A percentile compares a stretch with the other conserved stretches of the same genome.
These are phyloP conservation scores for Pholiota adiposa DNA, from an alignment of 1,284 basidiomycete genomes.

Conservation along the genomic window DNA sequence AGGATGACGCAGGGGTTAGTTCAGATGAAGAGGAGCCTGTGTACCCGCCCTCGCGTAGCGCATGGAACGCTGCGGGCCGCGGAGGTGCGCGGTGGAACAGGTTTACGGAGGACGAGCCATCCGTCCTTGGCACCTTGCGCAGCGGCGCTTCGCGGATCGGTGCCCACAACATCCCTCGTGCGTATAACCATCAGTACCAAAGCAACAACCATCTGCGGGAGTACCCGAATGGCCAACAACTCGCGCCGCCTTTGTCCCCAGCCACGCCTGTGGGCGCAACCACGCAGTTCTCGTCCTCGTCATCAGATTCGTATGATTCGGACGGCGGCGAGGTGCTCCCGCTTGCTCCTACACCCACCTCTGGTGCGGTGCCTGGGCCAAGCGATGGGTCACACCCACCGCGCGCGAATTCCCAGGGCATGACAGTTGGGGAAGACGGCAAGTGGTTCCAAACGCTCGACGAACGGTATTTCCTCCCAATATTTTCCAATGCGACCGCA, in stretches of 20 bases:
- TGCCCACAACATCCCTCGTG: constrained; percentile 50
- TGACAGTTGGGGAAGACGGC: constrained; percentile 54
- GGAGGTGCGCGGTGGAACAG: constrained; percentile 43
- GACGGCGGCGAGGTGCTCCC: constrained; percentile 84
- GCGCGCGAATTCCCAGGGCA: constrained; percentile 16
- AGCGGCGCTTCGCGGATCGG: constrained; percentile 49
- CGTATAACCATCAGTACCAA: constrained; percentile 66
- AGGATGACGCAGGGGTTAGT: constrained; percentile 85
- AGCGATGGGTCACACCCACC: constrained; percentile 21
- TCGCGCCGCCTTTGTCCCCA: constrained; percentile 14
- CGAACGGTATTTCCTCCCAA: constrained; percentile 91
- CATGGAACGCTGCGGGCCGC: constrained; percentile 25
- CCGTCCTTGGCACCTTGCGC: constrained; percentile 36
- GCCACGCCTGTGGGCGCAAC: constrained; percentile 20
- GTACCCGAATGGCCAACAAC: neutral
- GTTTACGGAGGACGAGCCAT: constrained; percentile 54
- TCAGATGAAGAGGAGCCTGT: constrained; percentile 76
- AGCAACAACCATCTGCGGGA: constrained; percentile 29
- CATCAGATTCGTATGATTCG: constrained; percentile 76
- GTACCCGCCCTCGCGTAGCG: constrained; percentile 25
- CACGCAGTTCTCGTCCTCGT: constrained; percentile 48
- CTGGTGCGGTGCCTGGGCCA: constrained; percentile 8
- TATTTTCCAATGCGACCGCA: constrained; percentile 91
- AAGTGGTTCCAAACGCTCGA: constrained; percentile 98
- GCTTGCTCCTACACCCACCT: constrained; percentile 52